These are phyloP conservation scores for Epichloe brachyelytri DNA, from an alignment of 2,329 filamentous ascomycete species.

Conservation along the genomic window DNA sequence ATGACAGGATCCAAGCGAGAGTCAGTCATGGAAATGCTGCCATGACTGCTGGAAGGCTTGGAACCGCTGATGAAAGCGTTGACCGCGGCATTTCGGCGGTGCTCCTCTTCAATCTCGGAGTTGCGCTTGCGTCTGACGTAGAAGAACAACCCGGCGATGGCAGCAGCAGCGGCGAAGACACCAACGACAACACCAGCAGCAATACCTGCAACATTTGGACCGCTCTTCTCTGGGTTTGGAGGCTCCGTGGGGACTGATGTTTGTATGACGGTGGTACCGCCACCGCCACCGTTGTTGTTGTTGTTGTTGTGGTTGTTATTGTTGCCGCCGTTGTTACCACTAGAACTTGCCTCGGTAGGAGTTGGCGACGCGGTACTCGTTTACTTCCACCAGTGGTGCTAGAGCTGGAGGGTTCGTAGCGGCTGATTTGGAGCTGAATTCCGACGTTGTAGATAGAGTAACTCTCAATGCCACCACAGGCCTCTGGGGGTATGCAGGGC, in stretches of 20 bases:
- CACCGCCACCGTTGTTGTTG: background rate
- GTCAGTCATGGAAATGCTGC: conserved; percentile 61
- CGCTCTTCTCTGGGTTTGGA: conserved; percentile 16
- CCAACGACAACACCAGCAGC: conserved; percentile 81
- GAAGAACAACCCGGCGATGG: conserved; percentile 58
- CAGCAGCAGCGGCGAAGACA: conserved; percentile 53
- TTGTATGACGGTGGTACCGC: conserved; percentile 8
- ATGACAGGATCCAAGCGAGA: conserved; percentile 78
- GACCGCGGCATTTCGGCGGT: conserved; percentile 67
- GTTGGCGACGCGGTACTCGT: background rate
- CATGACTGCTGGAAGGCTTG: conserved; percentile 49
- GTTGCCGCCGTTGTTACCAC: background rate
- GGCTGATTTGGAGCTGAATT: conserved; percentile 24
- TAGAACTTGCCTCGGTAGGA: conserved; percentile 12
- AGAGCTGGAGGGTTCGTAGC: conserved; percentile 16
- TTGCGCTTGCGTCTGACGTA: conserved; percentile 65
- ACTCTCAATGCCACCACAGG: conserved; percentile 36
- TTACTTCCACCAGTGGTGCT: conserved; percentile 2
- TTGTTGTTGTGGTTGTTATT: background rate
- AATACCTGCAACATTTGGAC: conserved; percentile 68
- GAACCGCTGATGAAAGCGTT: conserved; percentile 59
- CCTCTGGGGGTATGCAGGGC: conserved; percentile 48
- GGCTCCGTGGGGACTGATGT: conserved; percentile 9
- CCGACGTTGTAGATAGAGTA: conserved; percentile 41
- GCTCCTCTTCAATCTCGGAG: conserved; percentile 69